Conservation (phyloP, 805 yeast species). For the Debaryomyces prosopidis region DNA sequence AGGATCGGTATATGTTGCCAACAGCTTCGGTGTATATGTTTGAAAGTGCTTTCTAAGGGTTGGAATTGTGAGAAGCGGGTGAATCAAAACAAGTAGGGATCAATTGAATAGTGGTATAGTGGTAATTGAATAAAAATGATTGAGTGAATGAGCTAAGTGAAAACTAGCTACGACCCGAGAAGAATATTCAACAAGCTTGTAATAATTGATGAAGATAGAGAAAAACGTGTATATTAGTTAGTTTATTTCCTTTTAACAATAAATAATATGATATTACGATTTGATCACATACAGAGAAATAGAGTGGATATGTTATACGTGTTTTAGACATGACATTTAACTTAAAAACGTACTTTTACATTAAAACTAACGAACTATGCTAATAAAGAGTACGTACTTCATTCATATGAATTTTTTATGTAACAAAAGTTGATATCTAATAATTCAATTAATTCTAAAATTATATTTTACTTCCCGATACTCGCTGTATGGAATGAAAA, state of each 20-base stretch:
- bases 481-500: background rate
- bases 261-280: slow-evolving; percentile 2
- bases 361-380: too few species aligned
- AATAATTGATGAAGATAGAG: background rate
- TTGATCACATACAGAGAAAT: background rate
- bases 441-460: too few species aligned
- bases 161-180: background rate
- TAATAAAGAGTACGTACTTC: too few species aligned
- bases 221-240: background rate
- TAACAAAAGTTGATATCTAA: too few species aligned
- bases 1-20: slow-evolving; percentile 37
- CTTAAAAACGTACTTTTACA: too few species aligned
- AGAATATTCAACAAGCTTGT: background rate
- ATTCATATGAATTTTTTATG: too few species aligned
- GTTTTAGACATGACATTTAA: too few species aligned
- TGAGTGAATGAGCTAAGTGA: background rate
- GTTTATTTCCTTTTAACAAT: background rate
- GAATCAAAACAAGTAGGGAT: too few species aligned
- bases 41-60: slow-evolving; percentile 9
- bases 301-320: too few species aligned
- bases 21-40: slow-evolving; percentile 45
- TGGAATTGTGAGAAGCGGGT: background rate
- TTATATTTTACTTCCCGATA: background rate
- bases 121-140: background rate
- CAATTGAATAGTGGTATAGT: background rate